phyloP scores from a whole-genome alignment of 441 rosid genomes.

The Syzygium malaccense region DNA sequence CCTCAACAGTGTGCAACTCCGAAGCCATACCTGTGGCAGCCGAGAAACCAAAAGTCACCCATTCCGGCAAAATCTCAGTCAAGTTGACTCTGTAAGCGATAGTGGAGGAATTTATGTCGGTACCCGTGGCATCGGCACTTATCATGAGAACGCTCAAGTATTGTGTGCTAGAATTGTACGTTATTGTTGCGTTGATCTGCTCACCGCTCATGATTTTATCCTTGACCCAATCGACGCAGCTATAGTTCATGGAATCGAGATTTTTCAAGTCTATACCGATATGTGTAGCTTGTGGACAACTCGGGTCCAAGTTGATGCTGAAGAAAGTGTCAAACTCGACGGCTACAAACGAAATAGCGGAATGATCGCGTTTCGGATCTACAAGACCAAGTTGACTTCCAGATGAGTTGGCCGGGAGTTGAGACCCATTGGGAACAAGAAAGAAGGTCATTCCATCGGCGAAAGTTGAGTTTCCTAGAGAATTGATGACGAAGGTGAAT shows the following conservation, averaged over 20 bases:
- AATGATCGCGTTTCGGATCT: fast-evolving
- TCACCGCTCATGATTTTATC: neutral
- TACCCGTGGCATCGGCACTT: neutral
- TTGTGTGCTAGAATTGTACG: neutral
- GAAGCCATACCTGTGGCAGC: neutral
- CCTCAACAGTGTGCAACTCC: neutral
- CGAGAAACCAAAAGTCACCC: neutral
- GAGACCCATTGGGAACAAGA: no score
- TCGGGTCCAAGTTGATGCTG: no score
- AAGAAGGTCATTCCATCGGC: no score
- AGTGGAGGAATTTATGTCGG: no score
- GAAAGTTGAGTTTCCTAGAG: no score
- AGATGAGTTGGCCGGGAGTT: no score
- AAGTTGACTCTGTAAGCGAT: neutral
- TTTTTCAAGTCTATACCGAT: neutral
- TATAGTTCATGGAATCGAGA: neutral
- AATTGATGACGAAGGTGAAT: no score
- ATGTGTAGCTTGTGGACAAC: no score
- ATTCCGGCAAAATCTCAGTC: neutral
- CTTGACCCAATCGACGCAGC: neutral
- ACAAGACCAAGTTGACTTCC: no score
- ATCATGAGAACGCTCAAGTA: neutral
- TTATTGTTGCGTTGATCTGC: neutral
- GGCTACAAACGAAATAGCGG: no score
- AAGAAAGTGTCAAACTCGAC: no score